Evolutionary conservation across 108 stramenopile species (phyloP), one percentile per base, ranked within the genome.

Genomic region (Ochromonas danica): DNA sequence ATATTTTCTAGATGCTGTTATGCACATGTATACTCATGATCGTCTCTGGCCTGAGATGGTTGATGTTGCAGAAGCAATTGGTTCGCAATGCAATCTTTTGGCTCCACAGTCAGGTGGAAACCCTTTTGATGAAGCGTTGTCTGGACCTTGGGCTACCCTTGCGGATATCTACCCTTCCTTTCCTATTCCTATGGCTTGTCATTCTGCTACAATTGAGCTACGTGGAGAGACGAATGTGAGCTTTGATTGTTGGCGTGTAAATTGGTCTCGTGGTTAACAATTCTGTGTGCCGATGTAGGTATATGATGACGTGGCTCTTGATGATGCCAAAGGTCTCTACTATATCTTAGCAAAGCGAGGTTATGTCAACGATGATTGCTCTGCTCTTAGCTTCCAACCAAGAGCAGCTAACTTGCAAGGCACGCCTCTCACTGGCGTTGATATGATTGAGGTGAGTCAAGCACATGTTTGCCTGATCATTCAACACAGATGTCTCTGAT

Each of bases 21-120:
- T 75, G 43, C 72, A 75, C 51, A 75, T 36, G n/a, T 75, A 75
- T 33, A 75, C 72, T 27, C 72, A 75, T 33, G 40, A 39, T 39
- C 14, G 72, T 35, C 38, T 36, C 6, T 75, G 72, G 72, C 72
- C 72, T 28, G n/a, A 75, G 10, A 45, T 75, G 43, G 3, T 10
- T 27, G 72, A 75, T 41, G 6, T 75, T 3, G 51, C 45, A 6
- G 45, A 33, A 27, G 31, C 6, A 10, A 33, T 75, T 10, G 10
- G 25, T 3, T 57, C 72, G 27, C 40, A 42, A 27, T 75, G 72
- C 31, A 17, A 75, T 31, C 28, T 75, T 6, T 45, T 75, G 31
- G 72, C 43, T 41, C 51, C 72, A 30, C 14, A 42, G 45, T 42
- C 40, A 42, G 72, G 72, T 14, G 72, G 72, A 41, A 75, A 75